Evolutionary conservation across 495 filamentous ascomycete species (phyloP).

Genomic region (Podospora pseudocomata): DNA sequence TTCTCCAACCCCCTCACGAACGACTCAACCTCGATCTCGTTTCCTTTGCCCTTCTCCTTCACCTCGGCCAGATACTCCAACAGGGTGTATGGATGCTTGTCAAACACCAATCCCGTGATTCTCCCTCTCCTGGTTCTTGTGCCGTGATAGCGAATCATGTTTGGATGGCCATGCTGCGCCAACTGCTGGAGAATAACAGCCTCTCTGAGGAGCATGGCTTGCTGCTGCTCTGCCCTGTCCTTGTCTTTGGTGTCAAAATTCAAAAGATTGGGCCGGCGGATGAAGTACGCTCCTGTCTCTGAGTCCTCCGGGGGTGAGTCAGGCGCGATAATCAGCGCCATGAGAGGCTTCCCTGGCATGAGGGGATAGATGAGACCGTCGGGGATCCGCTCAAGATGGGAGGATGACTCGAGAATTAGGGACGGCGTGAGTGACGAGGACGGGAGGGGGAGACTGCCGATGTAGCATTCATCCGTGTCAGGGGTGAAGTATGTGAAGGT

Average conservation of each 20-base stretch:
- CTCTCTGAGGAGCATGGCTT: not conserved
- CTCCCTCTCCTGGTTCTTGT: not conserved
- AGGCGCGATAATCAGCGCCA: not conserved
- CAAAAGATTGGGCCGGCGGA: not conserved
- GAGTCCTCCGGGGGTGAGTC: not conserved
- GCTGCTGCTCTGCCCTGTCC: not conserved
- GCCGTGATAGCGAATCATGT: constrained; percentile 1
- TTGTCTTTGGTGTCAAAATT: not conserved
- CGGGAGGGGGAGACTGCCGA: not conserved
- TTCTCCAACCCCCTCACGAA: not conserved
- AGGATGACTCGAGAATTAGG: not conserved
- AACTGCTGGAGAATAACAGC: not conserved
- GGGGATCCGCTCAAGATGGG: not conserved
- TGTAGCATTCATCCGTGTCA: not conserved
- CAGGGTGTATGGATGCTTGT: not conserved
- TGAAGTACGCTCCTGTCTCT: not conserved
- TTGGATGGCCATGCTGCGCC: not conserved
- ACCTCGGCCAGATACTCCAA: not conserved
- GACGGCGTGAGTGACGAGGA: not conserved
- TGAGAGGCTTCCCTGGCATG: constrained; percentile 1
- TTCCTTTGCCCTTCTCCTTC: not conserved
- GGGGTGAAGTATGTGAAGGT: not conserved
- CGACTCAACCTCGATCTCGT: not conserved
- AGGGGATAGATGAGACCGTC: not conserved
- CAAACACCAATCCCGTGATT: not conserved